Base-by-base conservation (phyloP, 1,284 basidiomycete species). In the Xanthoconium separans region DNA sequence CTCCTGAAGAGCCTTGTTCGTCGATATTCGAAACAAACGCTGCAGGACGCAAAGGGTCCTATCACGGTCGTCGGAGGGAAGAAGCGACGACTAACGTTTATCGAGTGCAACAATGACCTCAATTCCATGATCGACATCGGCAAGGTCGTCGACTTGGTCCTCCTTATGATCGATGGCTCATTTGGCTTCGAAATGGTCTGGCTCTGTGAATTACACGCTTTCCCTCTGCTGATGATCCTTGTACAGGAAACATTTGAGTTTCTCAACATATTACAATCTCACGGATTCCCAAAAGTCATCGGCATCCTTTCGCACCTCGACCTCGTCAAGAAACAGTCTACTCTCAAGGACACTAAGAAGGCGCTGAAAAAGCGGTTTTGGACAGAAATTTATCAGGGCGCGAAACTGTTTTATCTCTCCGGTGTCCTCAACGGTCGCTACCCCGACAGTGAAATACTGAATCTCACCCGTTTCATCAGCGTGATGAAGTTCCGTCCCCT, bases 401-500 rank as follows among this genome's bases (percentile, higher is more conserved):
- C 97, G 44, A 99, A 98, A 71, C 85, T 99, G 16, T 99, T 99
- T 76, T 98, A 98, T 71, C 88, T 99, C 45, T 96, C 93, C 1
- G 97, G 97, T 16, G 94, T 99, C 43, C 83, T 99, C 63, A 99
- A 99, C 64, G 96, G 96, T 13, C 91, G 97, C 36, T 99, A 99
- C 69, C 97, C 97, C 22, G 97, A 99, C 73, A 86, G 84, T 24
- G 97, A 99, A 75, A 95, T 98, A 63, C 84, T 95, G 65, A 98
- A 99, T 65, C 85, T 99, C 47, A 91, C 90, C 15, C 87, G 95
- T 36, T 99, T 99, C 79, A 94, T 99, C 65, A 87, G 87, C 48
- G 94, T 98, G 58, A 98, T 98, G 88, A 99, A 99, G 73, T 99
- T 99, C 78, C 88, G 97, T 24, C 97, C 97, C 1, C 84, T 99